Evolutionary conservation across 106 monocot genomes (phyloP).

Genomic region (Acorus calamus): DNA sequence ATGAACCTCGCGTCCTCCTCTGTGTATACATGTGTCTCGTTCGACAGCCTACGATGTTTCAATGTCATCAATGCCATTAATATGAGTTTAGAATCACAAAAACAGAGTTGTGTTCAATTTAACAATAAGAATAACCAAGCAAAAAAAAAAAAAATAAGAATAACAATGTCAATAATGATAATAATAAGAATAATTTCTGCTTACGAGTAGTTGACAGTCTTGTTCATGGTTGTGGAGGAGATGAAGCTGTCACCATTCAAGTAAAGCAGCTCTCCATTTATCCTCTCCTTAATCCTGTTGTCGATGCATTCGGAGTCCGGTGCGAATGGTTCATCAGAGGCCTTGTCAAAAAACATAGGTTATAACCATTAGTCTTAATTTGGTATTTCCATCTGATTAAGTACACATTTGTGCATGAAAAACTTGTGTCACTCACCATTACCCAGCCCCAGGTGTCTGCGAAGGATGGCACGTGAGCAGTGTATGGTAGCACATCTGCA

Average conservation of each 20-base stretch:
- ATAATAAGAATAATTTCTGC: not conserved
- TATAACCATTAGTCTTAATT: too few species aligned
- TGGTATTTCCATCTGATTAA: too few species aligned
- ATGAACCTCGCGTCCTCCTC: constrained; percentile 70
- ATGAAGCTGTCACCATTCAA: constrained; percentile 45
- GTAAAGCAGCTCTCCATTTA: constrained; percentile 50
- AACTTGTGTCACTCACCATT: constrained; percentile 31
- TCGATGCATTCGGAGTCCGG: constrained; percentile 35
- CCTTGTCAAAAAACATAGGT: constrained; percentile 12
- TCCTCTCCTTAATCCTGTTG: constrained; percentile 38
- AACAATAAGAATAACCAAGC: too few species aligned
- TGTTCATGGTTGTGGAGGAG: constrained; percentile 69
- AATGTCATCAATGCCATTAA: too few species aligned
- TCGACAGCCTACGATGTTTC: constrained; percentile 31
- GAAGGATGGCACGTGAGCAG: constrained; percentile 76
- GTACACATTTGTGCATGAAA: not conserved
- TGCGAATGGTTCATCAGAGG: constrained; percentile 53
- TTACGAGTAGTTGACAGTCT: constrained; percentile 50
- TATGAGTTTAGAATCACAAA: too few species aligned
- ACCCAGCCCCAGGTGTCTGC: constrained; percentile 88
- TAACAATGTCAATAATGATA: too few species aligned
- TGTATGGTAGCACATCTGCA: constrained; percentile 64
- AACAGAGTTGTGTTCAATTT: too few species aligned
- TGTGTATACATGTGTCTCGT: constrained; percentile 75
- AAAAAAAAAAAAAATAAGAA: too few species aligned